Base-by-base conservation (phyloP, 2,329 filamentous ascomycete species). In the Diaporthe sp. region DNA sequence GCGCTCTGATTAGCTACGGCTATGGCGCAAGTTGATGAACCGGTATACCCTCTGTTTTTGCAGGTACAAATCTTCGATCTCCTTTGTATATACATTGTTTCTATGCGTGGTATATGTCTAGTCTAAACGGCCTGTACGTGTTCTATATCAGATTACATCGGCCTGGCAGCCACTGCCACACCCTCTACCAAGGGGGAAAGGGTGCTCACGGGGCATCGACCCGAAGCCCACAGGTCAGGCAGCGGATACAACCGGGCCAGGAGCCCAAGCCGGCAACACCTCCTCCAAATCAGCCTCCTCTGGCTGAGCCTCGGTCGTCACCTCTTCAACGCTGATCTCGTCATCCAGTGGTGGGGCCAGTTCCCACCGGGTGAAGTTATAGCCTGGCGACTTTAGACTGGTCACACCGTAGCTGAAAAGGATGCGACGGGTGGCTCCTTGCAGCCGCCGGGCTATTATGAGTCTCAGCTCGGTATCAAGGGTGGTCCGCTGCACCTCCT, bases 401-500 rank as follows among this genome's bases (percentile, higher is more conserved):
- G 22, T 31, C 12, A 42, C 60, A 22, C 25, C 17, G 61, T 65
- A 65, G 37, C 39, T 39, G 7, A 46, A 55, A 37, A 76, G 44
- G 10, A 75, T n/a, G 12, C 51, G n/a, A 1, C 55, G 31, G 6
- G 37, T 6, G 22, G 53, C 37, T 10, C 6, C 10, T 44, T 28
- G 9, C 13, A 76, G 44, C 61, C 62, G 58, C 22, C 28, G 15
- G 17, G 37, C 60, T 1, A 57, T 19, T 37, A 75, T 22, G 34
- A 75, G 19, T 28, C 39, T 46, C 51, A 76, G 62, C 73, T 76
- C 73, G 37, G 28, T 15, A 2, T 75, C 44, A 6, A 76, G 70
- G 17, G 19, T 4, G 37, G 60, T 25, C 13, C 68, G 73, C 61
- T 39, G 44, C 55, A 22, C 46, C 28, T 71, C 70, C 25, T 31